A percentile compares a stretch with the other conserved stretches of the same genome.
phyloP scores from a whole-genome alignment of 768 basidiomycete species.

The Lyophyllum atratum region DNA sequence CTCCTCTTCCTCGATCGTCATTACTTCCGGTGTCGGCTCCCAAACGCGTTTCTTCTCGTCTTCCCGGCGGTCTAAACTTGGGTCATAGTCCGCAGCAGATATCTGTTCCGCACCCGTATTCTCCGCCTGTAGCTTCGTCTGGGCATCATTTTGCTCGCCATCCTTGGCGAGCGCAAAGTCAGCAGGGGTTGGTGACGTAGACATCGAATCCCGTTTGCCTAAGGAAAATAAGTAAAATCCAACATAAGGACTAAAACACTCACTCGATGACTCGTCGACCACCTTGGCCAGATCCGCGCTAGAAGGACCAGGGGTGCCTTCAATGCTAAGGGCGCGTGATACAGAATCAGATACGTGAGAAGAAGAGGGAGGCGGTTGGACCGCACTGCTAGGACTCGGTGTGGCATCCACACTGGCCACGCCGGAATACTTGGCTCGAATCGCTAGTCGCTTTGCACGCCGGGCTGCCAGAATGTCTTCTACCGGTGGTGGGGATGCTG shows the following conservation, averaged over 20 bases:
- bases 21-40: slow-evolving; percentile 36
- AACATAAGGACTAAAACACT: slow-evolving; percentile 13
- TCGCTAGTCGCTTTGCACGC: slow-evolving; percentile 73
- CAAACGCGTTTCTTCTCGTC: slow-evolving; percentile 75
- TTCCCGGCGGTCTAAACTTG: slow-evolving; percentile 73
- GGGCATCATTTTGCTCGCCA: slow-evolving; percentile 48
- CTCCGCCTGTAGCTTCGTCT: slow-evolving; percentile 46
- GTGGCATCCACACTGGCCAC: slow-evolving; percentile 49
- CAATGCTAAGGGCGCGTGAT: slow-evolving; percentile 54
- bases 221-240: slow-evolving; percentile 2
- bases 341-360: slow-evolving; percentile 62
- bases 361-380: slow-evolving; percentile 65
- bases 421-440: slow-evolving; percentile 74
- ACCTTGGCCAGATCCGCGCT: slow-evolving; percentile 9
- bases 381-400: slow-evolving; percentile 73
- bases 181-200: slow-evolving; percentile 57
- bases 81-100: slow-evolving; percentile 92
- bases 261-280: slow-evolving; percentile 9
- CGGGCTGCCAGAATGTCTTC: slow-evolving; percentile 71
- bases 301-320: slow-evolving; percentile 31
- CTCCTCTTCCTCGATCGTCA: slow-evolving; percentile 43
- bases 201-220: slow-evolving; percentile 56
- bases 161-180: slow-evolving; percentile 73
- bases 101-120: slow-evolving; percentile 65
- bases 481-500: slow-evolving; percentile 53